Conservation (phyloP, 2,329 filamentous ascomycete species). For the Cordyceps cateniannulata region DNA sequence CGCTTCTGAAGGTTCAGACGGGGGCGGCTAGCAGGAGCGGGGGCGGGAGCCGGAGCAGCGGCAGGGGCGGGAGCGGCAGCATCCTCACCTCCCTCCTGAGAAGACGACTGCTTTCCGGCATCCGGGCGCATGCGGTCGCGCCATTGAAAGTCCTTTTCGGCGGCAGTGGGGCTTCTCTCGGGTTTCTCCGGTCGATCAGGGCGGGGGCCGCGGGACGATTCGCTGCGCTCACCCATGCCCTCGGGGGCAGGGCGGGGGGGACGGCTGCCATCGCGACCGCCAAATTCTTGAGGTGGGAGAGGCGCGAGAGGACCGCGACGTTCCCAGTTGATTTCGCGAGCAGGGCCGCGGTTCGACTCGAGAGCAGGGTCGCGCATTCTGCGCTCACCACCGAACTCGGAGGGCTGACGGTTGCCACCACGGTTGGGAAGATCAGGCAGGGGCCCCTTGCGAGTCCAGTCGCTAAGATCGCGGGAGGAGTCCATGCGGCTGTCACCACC, state of each 20-base stretch:
- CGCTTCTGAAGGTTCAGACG: slow-evolving; percentile 85
- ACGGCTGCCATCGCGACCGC: slow-evolving; percentile 49
- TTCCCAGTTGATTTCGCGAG: slow-evolving; percentile 83
- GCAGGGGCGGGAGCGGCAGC: slow-evolving; percentile 67
- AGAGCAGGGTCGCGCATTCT: slow-evolving; percentile 56
- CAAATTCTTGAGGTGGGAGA: slow-evolving; percentile 45
- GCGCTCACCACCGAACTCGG: slow-evolving; percentile 51
- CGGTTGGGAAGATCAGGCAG: slow-evolving; percentile 64
- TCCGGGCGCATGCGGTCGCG: slow-evolving; percentile 88
- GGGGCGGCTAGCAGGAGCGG: slow-evolving; percentile 58
- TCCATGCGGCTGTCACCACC: slow-evolving; percentile 62
- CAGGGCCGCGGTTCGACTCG: slow-evolving; percentile 47
- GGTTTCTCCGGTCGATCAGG: slow-evolving; percentile 57
- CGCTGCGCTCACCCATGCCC: slow-evolving; percentile 51
- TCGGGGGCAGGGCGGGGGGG: slow-evolving; percentile 40
- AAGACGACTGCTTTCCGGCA: slow-evolving; percentile 52
- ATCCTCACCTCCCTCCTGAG: slow-evolving; percentile 67
- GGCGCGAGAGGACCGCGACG: slow-evolving; percentile 87
- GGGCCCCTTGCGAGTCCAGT: slow-evolving; percentile 92
- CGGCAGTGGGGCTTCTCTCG: slow-evolving; percentile 73
- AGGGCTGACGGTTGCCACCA: slow-evolving; percentile 35
- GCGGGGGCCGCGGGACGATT: slow-evolving; percentile 55
- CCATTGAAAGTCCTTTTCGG: slow-evolving; percentile 93
- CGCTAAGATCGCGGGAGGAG: slow-evolving; percentile 67
- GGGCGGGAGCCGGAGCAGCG: slow-evolving; percentile 49